Evolutionary conservation across 176 grass and related monocot species (phyloP).

Genomic region (Lolium multiflorum): DNA sequence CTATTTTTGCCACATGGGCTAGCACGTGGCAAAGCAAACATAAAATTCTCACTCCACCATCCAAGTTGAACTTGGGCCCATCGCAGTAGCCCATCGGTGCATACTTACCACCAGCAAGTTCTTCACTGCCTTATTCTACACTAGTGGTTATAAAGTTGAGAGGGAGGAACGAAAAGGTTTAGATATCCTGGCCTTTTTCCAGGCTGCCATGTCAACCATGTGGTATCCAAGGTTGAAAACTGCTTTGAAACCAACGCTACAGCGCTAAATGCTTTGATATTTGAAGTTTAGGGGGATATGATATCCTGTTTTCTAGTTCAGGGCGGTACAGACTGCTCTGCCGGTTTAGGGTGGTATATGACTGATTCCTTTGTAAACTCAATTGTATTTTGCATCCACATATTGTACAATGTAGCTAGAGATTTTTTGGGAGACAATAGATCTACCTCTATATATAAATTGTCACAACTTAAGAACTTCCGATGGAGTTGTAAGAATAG

Average conservation of each 20-base stretch:
- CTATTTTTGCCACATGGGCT: neutral
- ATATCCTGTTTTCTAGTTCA: neutral
- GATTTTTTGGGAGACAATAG: neutral
- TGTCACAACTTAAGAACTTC: slow-evolving; percentile 10
- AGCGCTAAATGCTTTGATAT: neutral
- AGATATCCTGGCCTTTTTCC: neutral
- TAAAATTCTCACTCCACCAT: neutral
- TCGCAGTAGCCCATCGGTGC: neutral
- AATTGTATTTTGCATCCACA: neutral
- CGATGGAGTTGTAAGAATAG: slow-evolving; percentile 24
- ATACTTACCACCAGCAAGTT: neutral
- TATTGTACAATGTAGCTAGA: slow-evolving; percentile 22
- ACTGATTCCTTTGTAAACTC: neutral
- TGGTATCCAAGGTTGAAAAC: neutral
- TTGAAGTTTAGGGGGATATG: neutral
- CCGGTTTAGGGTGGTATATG: neutral
- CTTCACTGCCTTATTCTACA: neutral
- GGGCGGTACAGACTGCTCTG: neutral
- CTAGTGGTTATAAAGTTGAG: neutral
- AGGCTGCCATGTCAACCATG: neutral
- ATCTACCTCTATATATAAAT: neutral
- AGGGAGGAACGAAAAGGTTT: neutral
- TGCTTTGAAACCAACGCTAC: neutral
- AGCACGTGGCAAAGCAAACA: neutral
- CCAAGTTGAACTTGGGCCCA: neutral